phyloP scores from a whole-genome alignment of 2,329 filamentous ascomycete species.

The Cytospora chrysosperma region DNA sequence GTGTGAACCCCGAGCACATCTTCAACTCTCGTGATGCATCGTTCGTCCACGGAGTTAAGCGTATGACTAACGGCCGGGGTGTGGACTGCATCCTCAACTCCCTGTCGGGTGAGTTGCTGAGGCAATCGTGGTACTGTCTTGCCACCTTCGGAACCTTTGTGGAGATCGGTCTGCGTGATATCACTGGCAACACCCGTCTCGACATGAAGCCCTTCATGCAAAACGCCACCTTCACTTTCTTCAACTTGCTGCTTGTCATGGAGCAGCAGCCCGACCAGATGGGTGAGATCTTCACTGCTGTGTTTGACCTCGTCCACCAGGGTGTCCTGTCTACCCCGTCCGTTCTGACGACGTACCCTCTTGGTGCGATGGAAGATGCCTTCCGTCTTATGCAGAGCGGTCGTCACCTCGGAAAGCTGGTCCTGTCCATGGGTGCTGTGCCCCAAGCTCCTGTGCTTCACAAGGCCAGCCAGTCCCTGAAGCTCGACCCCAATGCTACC shows the following conservation, averaged over 20 bases:
- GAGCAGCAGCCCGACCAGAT: constrained; percentile 19
- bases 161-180: constrained; percentile 34
- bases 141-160: constrained; percentile 16
- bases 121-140: constrained; percentile 21
- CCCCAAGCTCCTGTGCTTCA: constrained; percentile 14
- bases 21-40: constrained; percentile 30
- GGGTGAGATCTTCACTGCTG: constrained; percentile 16
- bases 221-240: neutral
- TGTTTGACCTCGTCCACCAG: constrained; percentile 19
- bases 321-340: constrained; percentile 15
- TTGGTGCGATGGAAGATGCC: constrained; percentile 18
- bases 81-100: constrained; percentile 28
- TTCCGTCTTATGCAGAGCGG: constrained; percentile 17
- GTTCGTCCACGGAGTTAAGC: constrained; percentile 29
- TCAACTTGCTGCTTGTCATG: constrained; percentile 15
- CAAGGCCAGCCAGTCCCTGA: neutral
- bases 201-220: constrained; percentile 31
- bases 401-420: constrained; percentile 1
- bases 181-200: neutral
- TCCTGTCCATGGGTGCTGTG: constrained; percentile 7
- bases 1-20: constrained; percentile 33
- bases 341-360: constrained; percentile 15
- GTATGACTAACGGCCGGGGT: constrained; percentile 27
- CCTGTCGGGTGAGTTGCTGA: constrained; percentile 26
- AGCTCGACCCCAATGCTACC: neutral